Conservation (phyloP, 345 rosid genomes). For the Camelina laxa region DNA sequence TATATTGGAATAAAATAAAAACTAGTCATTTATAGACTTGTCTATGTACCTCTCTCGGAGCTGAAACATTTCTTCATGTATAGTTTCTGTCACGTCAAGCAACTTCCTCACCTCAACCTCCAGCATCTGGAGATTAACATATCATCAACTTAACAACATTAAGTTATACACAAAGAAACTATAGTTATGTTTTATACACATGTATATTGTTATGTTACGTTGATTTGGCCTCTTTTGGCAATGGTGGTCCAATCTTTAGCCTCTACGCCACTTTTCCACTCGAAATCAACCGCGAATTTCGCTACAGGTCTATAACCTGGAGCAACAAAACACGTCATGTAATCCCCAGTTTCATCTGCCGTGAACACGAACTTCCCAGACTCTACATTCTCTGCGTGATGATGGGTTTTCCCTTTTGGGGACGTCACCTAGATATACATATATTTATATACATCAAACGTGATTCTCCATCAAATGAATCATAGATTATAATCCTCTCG, state of each 20-base stretch:
- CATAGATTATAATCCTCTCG: not conserved
- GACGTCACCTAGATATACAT: slow-evolving; percentile 59
- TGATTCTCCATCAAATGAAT: not conserved
- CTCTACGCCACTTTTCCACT: slow-evolving; percentile 78
- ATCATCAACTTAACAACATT: not conserved
- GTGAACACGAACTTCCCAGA: slow-evolving; percentile 77
- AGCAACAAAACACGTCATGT: slow-evolving; percentile 67
- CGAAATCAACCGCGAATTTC: slow-evolving; percentile 61
- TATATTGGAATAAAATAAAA: not conserved
- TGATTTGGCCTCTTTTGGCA: slow-evolving; percentile 74
- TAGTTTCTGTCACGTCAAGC: slow-evolving; percentile 56
- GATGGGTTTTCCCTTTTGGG: slow-evolving; percentile 60
- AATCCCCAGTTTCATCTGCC: slow-evolving; percentile 67
- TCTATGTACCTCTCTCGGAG: slow-evolving; percentile 72
- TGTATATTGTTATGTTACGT: slow-evolving; percentile 45
- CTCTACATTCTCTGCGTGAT: slow-evolving; percentile 60
- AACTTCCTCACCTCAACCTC: slow-evolving; percentile 76
- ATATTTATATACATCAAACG: not conserved
- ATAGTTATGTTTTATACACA: not conserved
- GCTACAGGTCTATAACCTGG: slow-evolving; percentile 45
- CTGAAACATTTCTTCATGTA: slow-evolving; percentile 82
- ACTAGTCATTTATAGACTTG: not conserved
- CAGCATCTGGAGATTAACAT: slow-evolving; percentile 51
- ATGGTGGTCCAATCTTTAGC: slow-evolving; percentile 80
- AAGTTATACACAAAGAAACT: not conserved